Conservation (phyloP, 305 asterid genomes). For the Lippia alba region DNA sequence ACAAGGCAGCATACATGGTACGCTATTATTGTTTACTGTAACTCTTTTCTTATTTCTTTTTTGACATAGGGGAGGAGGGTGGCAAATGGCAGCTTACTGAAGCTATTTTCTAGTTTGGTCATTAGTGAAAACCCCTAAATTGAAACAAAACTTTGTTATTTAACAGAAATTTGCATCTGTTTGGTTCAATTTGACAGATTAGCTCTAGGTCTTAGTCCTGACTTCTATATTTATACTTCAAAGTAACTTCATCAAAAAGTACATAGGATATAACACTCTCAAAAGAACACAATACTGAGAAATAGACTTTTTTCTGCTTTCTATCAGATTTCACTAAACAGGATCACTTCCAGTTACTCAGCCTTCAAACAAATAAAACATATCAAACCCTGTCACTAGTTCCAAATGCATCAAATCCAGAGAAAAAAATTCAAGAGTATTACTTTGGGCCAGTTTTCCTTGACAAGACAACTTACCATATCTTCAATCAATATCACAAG, state of each 20-base stretch:
- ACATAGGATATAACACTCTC: too few species aligned
- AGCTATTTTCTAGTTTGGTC: background rate
- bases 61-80: too few species aligned
- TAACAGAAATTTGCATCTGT: background rate
- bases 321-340: too few species aligned
- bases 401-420: conserved; percentile 15
- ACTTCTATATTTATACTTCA: background rate
- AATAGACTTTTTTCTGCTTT: too few species aligned
- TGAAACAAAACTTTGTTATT: background rate
- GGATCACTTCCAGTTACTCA: too few species aligned
- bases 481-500: background rate
- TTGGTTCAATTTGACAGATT: conserved; percentile 4
- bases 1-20: background rate
- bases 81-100: conserved; percentile 8
- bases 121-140: background rate
- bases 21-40: background rate
- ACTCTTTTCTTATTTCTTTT: background rate
- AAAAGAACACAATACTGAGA: too few species aligned
- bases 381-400: background rate
- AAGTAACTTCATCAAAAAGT: background rate
- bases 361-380: conserved; percentile 21
- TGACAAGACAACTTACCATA: conserved; percentile 1
- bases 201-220: background rate
- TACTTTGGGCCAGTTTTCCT: background rate
- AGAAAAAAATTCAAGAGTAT: conserved; percentile 16